Conservation (phyloP, 192 early-diverging fungal genomes). For the Coemansia sp. region DNA sequence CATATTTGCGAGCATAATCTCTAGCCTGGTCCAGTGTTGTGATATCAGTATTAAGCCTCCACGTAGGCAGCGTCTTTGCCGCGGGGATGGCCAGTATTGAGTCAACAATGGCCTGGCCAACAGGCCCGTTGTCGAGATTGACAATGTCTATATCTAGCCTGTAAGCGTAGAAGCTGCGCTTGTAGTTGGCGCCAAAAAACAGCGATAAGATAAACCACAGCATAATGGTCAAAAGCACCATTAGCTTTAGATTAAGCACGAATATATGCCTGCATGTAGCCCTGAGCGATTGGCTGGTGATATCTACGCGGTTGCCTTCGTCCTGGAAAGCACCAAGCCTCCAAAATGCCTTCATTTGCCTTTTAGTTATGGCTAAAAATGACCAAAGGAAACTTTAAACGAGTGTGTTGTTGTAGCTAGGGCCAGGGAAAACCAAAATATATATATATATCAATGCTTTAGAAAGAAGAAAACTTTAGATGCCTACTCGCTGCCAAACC, state of each 20-base stretch:
- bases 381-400: no score
- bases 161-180: slow-evolving; percentile 23
- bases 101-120: slow-evolving; percentile 28
- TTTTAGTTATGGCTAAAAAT: no score
- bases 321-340: neutral
- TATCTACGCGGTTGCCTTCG: neutral
- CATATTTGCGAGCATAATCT: slow-evolving; percentile 22
- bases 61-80: slow-evolving; percentile 19
- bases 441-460: no score
- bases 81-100: slow-evolving; percentile 18
- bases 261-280: neutral
- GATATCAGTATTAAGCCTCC: slow-evolving; percentile 14
- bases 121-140: slow-evolving; percentile 35
- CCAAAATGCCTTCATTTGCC: slow-evolving; percentile 8
- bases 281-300: neutral
- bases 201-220: slow-evolving; percentile 33
- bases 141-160: slow-evolving; percentile 30
- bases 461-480: no score
- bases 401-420: no score
- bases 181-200: slow-evolving; percentile 34
- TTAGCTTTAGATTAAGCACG: slow-evolving; percentile 10
- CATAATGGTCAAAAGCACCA: slow-evolving; percentile 15
- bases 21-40: slow-evolving; percentile 9
- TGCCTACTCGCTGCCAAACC: no score
- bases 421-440: no score